A percentile compares a stretch with the other conserved stretches of the same genome.
Conservation (phyloP, 805 yeast species). For the Pichia heedii region DNA sequence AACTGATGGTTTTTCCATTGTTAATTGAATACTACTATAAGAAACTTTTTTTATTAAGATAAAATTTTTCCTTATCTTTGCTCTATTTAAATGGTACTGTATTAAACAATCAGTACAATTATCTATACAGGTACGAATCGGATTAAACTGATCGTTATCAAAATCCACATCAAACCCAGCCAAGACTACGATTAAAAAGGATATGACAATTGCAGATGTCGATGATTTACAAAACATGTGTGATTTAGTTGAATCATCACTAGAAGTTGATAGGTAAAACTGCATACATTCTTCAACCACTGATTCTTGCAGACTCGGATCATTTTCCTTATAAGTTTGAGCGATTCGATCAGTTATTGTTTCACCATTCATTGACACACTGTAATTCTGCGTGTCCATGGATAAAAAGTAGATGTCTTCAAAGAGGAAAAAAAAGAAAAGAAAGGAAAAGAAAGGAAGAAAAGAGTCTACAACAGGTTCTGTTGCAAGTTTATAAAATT, state of each 20-base stretch:
- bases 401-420: neutral
- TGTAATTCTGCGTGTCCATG: neutral
- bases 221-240: slow-evolving; percentile 11
- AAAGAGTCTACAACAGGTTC: too few relatives aligned
- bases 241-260: slow-evolving; percentile 29
- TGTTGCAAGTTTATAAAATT: too few relatives aligned
- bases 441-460: neutral
- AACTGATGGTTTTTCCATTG: slow-evolving; percentile 16
- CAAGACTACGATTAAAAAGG: slow-evolving; percentile 10
- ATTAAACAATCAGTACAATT: slow-evolving; percentile 47
- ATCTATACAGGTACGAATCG: slow-evolving; percentile 27
- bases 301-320: slow-evolving; percentile 12
- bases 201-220: slow-evolving; percentile 5
- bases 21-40: slow-evolving; percentile 15
- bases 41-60: slow-evolving; percentile 35
- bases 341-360: slow-evolving; percentile 8
- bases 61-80: slow-evolving; percentile 43
- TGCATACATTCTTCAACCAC: slow-evolving; percentile 33
- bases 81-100: slow-evolving; percentile 45
- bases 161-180: slow-evolving; percentile 14
- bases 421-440: neutral
- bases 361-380: neutral
- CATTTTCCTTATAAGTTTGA: slow-evolving; percentile 25
- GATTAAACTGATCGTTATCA: slow-evolving; percentile 26
- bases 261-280: slow-evolving; percentile 6